phyloP scores from a whole-genome alignment of 2,329 filamentous ascomycete species.

The Alternaria postmessia region DNA sequence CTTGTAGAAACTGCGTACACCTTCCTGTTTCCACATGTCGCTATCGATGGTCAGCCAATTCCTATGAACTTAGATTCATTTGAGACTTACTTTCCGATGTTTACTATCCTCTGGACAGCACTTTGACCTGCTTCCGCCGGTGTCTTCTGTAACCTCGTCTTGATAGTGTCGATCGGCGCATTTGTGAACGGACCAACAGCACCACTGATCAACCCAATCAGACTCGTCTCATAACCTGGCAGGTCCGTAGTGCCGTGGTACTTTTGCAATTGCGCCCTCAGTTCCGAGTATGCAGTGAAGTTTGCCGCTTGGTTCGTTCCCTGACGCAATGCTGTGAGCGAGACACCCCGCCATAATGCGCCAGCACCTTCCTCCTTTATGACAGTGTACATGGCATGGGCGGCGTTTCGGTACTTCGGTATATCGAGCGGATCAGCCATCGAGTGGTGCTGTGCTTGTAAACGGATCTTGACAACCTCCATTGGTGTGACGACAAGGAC shows the following conservation, averaged over 20 bases:
- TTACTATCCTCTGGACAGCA: slow-evolving; percentile 78
- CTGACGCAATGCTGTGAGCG: slow-evolving; percentile 90
- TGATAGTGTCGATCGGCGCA: slow-evolving; percentile 98
- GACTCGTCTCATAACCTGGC: slow-evolving; percentile 86
- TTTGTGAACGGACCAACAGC: slow-evolving; percentile 97
- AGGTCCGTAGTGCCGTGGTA: slow-evolving; percentile 77
- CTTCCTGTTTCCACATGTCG: slow-evolving; percentile 78
- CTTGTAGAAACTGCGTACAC: slow-evolving; percentile 95
- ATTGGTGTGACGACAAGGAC: slow-evolving; percentile 97
- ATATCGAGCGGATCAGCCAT: slow-evolving; percentile 97
- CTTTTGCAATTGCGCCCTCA: slow-evolving; percentile 79
- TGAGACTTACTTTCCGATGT: slow-evolving; percentile 68
- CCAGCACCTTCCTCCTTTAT: slow-evolving; percentile 88
- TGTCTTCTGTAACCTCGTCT: slow-evolving; percentile 92
- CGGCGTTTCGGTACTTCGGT: slow-evolving; percentile 96
- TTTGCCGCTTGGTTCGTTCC: slow-evolving; percentile 95
- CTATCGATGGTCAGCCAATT: slow-evolving; percentile 30
- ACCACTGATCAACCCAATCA: slow-evolving; percentile 89
- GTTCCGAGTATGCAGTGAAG: slow-evolving; percentile 96
- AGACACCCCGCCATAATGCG: slow-evolving; percentile 91
- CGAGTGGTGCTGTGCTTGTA: slow-evolving; percentile 97
- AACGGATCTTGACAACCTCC: slow-evolving; percentile 98
- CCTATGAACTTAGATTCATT: neutral
- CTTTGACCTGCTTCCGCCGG: slow-evolving; percentile 82
- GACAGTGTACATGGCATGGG: slow-evolving; percentile 83